Conservation (phyloP, 352 stramenopile genomes). For the Globisporangium solare region DNA sequence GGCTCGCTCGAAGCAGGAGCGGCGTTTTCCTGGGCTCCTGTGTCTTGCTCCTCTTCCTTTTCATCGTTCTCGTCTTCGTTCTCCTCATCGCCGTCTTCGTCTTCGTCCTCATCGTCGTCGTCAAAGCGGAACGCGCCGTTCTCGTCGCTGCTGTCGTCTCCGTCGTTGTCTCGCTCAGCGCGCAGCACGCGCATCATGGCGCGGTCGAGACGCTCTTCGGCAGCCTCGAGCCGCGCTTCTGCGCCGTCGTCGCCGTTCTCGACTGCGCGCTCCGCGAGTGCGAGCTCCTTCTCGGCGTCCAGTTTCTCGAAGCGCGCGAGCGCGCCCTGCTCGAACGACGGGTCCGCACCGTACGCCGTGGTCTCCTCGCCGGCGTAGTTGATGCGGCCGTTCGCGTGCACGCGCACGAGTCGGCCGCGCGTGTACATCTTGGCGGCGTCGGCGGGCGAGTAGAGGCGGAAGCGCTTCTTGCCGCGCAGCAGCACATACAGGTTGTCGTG, state of each 20-base stretch:
- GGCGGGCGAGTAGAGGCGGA: conserved; percentile 91
- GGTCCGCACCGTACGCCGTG: conserved; percentile 72
- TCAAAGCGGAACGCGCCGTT: conserved; percentile 42
- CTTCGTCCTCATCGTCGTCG: conserved; percentile 54
- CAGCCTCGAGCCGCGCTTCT: conserved; percentile 37
- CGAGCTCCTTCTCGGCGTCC: conserved; percentile 56
- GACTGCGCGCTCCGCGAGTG: conserved; percentile 46
- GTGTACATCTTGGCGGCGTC: conserved; percentile 92
- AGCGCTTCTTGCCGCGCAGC: conserved; percentile 90
- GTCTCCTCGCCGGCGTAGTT: conserved; percentile 91
- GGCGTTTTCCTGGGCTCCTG: neutral
- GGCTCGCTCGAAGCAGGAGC: neutral
- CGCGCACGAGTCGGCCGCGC: conserved; percentile 64
- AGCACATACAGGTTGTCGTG: conserved; percentile 99
- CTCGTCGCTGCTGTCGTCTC: conserved; percentile 29
- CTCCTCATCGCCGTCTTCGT: conserved; percentile 49
- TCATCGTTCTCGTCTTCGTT: conserved; percentile 56
- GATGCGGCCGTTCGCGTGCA: conserved; percentile 95
- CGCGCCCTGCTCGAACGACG: conserved; percentile 42
- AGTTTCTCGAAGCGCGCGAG: conserved; percentile 61
- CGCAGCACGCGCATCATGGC: conserved; percentile 78
- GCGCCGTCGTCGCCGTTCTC: conserved; percentile 44
- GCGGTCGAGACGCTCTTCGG: conserved; percentile 58
- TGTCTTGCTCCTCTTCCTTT: conserved; percentile 26
- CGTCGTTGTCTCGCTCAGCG: conserved; percentile 33